phyloP scores from a whole-genome alignment of 169 alveolate species.

The Eimeria acervulina region DNA sequence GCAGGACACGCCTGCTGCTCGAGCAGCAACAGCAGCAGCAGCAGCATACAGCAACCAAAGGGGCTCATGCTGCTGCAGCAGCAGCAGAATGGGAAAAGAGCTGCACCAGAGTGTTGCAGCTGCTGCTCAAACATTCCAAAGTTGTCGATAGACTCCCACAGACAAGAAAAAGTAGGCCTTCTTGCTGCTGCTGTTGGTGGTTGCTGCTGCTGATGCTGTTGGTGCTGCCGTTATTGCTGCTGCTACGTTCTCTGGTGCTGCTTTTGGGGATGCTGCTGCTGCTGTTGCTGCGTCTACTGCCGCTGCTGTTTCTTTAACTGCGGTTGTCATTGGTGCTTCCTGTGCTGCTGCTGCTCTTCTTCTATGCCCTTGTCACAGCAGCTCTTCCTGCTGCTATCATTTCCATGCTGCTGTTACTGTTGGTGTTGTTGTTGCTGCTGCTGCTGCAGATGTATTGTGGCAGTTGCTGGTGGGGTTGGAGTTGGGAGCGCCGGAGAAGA shows the following conservation, averaged over 20 bases:
- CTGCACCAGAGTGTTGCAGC: slow-evolving; percentile 60
- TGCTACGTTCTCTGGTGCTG: neutral
- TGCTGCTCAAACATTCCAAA: slow-evolving; percentile 1
- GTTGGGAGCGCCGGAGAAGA: slow-evolving; percentile 13
- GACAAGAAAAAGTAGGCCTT: neutral
- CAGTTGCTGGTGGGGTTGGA: slow-evolving; percentile 22
- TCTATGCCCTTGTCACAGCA: too few species aligned
- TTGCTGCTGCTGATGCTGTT: slow-evolving; percentile 48
- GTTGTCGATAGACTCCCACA: slow-evolving; percentile 25
- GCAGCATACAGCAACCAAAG: neutral
- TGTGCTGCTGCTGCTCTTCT: too few species aligned
- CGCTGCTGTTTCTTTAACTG: neutral
- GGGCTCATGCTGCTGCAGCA: slow-evolving; percentile 23
- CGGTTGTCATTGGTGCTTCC: too few species aligned
- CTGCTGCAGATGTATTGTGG: slow-evolving; percentile 31
- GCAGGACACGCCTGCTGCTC: slow-evolving; percentile 13
- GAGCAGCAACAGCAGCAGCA: slow-evolving; percentile 31
- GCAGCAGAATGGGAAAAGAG: slow-evolving; percentile 62
- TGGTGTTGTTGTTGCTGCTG: slow-evolving; percentile 45
- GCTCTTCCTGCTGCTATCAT: neutral
- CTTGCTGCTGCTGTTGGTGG: slow-evolving; percentile 18
- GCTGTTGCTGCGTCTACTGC: neutral
- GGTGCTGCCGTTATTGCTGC: slow-evolving; percentile 45
- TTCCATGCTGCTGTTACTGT: neutral
- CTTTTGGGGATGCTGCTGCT: neutral